Evolutionary conservation across 2,329 filamentous ascomycete genomes (phyloP).

Genomic region (Fusarium ambrosium): DNA sequence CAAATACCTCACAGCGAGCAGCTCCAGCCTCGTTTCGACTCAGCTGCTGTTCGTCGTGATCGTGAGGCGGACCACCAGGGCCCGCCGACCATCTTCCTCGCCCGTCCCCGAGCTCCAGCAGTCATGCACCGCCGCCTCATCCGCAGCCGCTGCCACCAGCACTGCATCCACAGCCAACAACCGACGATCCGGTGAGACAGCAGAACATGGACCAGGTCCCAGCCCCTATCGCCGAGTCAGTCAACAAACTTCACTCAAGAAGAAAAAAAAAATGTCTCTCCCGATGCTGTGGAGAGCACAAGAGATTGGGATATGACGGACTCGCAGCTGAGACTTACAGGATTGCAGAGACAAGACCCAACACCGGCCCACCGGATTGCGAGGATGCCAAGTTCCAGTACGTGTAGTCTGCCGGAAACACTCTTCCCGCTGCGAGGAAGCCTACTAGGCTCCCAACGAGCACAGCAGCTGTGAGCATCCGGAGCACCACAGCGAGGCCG

Average conservation of each 20-base stretch:
- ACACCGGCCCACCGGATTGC: conserved; percentile 50
- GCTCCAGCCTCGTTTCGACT: conserved; percentile 41
- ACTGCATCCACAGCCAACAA: conserved; percentile 40
- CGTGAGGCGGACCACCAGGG: conserved; percentile 39
- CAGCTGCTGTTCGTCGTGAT: conserved; percentile 17
- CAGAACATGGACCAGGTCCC: conserved; percentile 41
- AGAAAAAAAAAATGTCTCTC: conserved; percentile 2
- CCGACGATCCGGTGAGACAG: conserved; percentile 38
- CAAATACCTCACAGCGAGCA: conserved; percentile 38
- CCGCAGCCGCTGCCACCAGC: conserved; percentile 38
- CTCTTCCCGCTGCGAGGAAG: conserved; percentile 52
- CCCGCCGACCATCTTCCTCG: conserved; percentile 20
- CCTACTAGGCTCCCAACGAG: conserved; percentile 54
- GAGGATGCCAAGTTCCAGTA: conserved; percentile 53
- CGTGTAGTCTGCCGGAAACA: conserved; percentile 53
- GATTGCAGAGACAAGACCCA: conserved; percentile 54
- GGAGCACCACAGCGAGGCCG: conserved; percentile 49
- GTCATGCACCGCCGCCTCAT: conserved; percentile 30
- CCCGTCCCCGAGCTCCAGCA: conserved; percentile 9
- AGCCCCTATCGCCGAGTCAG: conserved; percentile 38
- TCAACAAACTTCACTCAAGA: background rate
- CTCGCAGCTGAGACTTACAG: conserved; percentile 44
- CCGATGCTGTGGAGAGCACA: background rate
- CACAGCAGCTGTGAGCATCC: conserved; percentile 49
- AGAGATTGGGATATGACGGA: background rate